These are phyloP conservation scores for Gymnopilus dilepis DNA, from an alignment of 768 basidiomycete species.

Conservation along the genomic window DNA sequence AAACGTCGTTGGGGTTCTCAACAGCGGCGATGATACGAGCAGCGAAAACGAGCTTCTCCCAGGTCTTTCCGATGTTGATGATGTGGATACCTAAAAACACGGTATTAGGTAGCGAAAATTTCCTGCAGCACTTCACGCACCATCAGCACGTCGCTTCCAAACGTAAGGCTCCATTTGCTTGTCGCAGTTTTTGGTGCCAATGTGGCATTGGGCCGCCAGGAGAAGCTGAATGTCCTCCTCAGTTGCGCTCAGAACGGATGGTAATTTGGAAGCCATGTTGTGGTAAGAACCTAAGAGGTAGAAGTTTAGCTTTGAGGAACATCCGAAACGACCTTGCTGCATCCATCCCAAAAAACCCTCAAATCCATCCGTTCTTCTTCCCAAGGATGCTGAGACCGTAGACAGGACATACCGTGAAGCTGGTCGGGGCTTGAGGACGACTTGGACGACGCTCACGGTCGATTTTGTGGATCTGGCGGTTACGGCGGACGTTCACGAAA, in stretches of 20 bases:
- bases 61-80: slow-evolving; percentile 99
- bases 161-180: slow-evolving; percentile 99
- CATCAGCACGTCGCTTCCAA: slow-evolving; percentile 95
- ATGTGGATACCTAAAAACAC: slow-evolving; percentile 83
- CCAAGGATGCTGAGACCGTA: slow-evolving; percentile 19
- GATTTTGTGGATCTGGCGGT: slow-evolving; percentile 43
- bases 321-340: slow-evolving; percentile 39
- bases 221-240: slow-evolving; percentile 98
- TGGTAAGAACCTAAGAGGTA: slow-evolving; percentile 37
- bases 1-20: slow-evolving; percentile 98
- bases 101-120: slow-evolving; percentile 11
- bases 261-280: slow-evolving; percentile 87
- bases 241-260: slow-evolving; percentile 89
- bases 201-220: slow-evolving; percentile 94
- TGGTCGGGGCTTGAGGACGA: slow-evolving; percentile 45
- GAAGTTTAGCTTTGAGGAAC: slow-evolving; percentile 33
- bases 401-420: slow-evolving; percentile 50
- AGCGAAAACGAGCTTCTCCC: slow-evolving; percentile 99
- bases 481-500: slow-evolving; percentile 36
- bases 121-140: slow-evolving; percentile 51
- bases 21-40: slow-evolving; percentile 97
- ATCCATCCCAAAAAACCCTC: slow-evolving; percentile 48
- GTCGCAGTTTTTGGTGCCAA: slow-evolving; percentile 99
- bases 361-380: slow-evolving; percentile 39
- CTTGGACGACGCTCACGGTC: slow-evolving; percentile 52